A percentile compares a stretch with the other conserved stretches of the same genome.
These are phyloP conservation scores for Diaporthe eres DNA, from an alignment of 2,329 filamentous ascomycete genomes.

Conservation along the genomic window DNA sequence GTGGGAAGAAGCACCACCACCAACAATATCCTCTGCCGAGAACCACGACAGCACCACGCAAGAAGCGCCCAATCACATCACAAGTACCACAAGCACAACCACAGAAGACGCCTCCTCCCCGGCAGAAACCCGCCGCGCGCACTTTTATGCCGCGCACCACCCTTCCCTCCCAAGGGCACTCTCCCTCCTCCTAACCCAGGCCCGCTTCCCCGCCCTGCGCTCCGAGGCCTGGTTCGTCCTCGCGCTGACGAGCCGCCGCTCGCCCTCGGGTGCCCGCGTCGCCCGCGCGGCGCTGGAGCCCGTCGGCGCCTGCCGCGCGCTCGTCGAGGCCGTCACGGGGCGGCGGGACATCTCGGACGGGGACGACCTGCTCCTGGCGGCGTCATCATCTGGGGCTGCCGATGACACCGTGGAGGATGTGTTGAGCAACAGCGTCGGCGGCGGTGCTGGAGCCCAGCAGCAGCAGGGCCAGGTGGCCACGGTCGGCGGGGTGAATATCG, in stretches of 20 bases:
- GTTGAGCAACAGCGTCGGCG: slow-evolving; percentile 5
- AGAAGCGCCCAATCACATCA: slow-evolving; percentile 32
- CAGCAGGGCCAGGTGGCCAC: slow-evolving; percentile 43
- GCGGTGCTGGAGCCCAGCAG: slow-evolving; percentile 1
- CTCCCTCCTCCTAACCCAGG: slow-evolving; percentile 67
- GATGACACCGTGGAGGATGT: slow-evolving; percentile 34
- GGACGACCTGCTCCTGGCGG: slow-evolving; percentile 41
- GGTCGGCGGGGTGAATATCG: slow-evolving; percentile 42
- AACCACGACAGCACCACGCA: not conserved
- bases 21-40: slow-evolving; percentile 41
- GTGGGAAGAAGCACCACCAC: slow-evolving; percentile 50
- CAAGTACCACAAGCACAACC: not conserved
- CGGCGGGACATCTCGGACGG: slow-evolving; percentile 49
- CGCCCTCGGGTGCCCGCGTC: slow-evolving; percentile 62
- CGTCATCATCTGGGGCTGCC: not conserved
- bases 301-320: slow-evolving; percentile 57
- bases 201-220: slow-evolving; percentile 70
- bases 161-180: slow-evolving; percentile 58
- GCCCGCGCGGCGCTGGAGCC: slow-evolving; percentile 60
- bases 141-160: slow-evolving; percentile 62
- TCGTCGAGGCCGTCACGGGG: slow-evolving; percentile 66
- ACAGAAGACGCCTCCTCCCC: not conserved
- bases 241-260: slow-evolving; percentile 69
- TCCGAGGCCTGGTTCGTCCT: slow-evolving; percentile 75
- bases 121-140: slow-evolving; percentile 43